These are phyloP conservation scores for Acrocalymma vagum DNA, from an alignment of 2,329 filamentous ascomycete species.

Conservation along the genomic window DNA sequence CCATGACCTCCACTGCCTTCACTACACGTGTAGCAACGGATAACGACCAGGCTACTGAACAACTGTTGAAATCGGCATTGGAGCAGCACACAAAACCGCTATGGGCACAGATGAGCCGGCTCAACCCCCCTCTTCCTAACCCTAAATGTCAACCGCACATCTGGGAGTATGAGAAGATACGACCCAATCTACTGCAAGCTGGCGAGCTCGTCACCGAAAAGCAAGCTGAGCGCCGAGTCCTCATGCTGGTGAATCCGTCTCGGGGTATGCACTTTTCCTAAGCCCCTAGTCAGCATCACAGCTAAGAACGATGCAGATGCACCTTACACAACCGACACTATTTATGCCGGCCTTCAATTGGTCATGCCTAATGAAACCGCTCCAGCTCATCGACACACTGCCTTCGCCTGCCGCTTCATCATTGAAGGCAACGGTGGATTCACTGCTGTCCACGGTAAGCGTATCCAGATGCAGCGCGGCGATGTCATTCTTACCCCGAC, in stretches of 20 bases:
- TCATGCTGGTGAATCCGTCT: slow-evolving; percentile 53
- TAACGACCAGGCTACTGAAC: not conserved
- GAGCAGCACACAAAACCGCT: slow-evolving; percentile 43
- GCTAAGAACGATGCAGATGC: slow-evolving; percentile 48
- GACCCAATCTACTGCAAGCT: slow-evolving; percentile 45
- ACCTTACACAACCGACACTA: slow-evolving; percentile 66
- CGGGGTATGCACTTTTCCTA: slow-evolving; percentile 24
- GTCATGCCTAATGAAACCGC: slow-evolving; percentile 66
- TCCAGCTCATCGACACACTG: slow-evolving; percentile 64
- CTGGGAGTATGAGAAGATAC: slow-evolving; percentile 48
- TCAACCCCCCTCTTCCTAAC: slow-evolving; percentile 58
- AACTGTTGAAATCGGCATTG: slow-evolving; percentile 1
- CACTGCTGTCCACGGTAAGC: slow-evolving; percentile 64
- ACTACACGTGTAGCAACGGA: not conserved
- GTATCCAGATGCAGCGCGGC: slow-evolving; percentile 61
- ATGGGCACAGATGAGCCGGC: slow-evolving; percentile 58
- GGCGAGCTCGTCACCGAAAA: slow-evolving; percentile 48
- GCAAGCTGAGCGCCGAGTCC: slow-evolving; percentile 49
- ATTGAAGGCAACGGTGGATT: slow-evolving; percentile 66
- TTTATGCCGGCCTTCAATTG: slow-evolving; percentile 66
- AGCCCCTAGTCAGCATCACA: not conserved
- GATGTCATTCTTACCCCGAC: slow-evolving; percentile 66
- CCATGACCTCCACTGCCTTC: not conserved
- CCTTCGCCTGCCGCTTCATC: slow-evolving; percentile 66
- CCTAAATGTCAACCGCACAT: slow-evolving; percentile 51